These are phyloP conservation scores for Monotropa hypopitys DNA, from an alignment of 179 eudicot species.

Conservation along the genomic window DNA sequence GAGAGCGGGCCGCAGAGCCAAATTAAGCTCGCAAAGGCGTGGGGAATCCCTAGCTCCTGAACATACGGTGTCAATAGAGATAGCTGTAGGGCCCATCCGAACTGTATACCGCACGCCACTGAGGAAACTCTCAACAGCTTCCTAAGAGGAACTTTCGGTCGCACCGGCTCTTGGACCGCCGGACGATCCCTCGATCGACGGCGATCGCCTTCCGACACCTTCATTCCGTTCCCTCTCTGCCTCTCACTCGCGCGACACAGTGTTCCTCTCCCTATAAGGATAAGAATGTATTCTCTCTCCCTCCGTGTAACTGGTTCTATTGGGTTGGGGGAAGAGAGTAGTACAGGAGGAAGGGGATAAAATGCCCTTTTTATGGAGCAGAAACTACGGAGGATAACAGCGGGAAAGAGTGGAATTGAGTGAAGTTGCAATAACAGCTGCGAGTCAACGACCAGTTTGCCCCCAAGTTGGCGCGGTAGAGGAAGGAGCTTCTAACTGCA, in stretches of 20 bases:
- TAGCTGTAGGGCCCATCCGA: conserved; percentile 98
- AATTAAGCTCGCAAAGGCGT: conserved; percentile 74
- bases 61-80: conserved; percentile 85
- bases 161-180: not conserved
- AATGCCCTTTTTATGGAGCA: not conserved
- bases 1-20: conserved; percentile 97
- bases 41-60: conserved; percentile 88
- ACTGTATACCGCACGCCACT: conserved; percentile 85
- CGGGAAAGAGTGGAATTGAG: not conserved
- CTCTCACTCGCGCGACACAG: not conserved
- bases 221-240: not conserved
- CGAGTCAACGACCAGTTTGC: not conserved
- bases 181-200: not conserved
- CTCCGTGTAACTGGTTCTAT: not conserved
- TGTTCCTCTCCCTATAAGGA: not conserved
- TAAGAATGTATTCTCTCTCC: not conserved
- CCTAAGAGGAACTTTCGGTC: conserved; percentile 27
- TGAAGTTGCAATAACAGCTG: not conserved
- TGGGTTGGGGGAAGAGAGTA: not conserved
- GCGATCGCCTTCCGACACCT: conserved; percentile 8
- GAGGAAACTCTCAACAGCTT: conserved; percentile 62
- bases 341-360: not conserved
- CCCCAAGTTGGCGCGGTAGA: no score
- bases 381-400: not conserved
- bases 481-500: no score